These are phyloP conservation scores for Hypoxylon subgilvum DNA, from an alignment of 495 filamentous ascomycete genomes.

Conservation along the genomic window DNA sequence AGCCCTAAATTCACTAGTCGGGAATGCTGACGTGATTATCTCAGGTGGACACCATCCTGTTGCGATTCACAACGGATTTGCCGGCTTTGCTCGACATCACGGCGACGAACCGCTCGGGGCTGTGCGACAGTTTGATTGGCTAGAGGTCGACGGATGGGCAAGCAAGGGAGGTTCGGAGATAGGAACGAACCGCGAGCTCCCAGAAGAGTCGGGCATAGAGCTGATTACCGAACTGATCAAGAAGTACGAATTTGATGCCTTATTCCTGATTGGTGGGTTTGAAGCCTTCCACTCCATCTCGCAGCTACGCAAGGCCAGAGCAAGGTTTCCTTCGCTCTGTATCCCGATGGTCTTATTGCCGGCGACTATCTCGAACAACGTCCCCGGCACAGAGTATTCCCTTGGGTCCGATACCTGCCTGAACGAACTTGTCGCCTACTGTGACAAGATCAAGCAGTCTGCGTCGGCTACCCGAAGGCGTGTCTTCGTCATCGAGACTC, in stretches of 20 bases:
- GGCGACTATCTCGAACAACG: constrained; percentile 98
- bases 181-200: constrained; percentile 93
- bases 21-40: constrained; percentile 3
- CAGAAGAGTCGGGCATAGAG: constrained; percentile 80
- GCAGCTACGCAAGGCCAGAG: constrained; percentile 79
- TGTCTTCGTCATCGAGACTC: constrained; percentile 97
- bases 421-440: constrained; percentile 95
- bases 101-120: constrained; percentile 78
- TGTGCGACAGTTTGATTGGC: constrained; percentile 83
- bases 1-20: too few species aligned
- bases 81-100: constrained; percentile 91
- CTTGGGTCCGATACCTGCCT: constrained; percentile 96
- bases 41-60: constrained; percentile 78
- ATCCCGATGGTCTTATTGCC: constrained; percentile 93
- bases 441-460: constrained; percentile 95
- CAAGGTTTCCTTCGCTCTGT: constrained; percentile 79
- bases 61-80: constrained; percentile 96
- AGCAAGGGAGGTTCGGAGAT: constrained; percentile 97
- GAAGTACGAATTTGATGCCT: constrained; percentile 83
- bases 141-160: constrained; percentile 94
- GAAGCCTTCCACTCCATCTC: constrained; percentile 94
- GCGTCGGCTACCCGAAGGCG: constrained; percentile 89
- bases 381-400: constrained; percentile 96
- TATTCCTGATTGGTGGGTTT: constrained; percentile 95
- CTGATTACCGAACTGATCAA: constrained; percentile 85